Base-by-base conservation (phyloP, 169 alveolate genomes). In the Eimeria zaria region DNA sequence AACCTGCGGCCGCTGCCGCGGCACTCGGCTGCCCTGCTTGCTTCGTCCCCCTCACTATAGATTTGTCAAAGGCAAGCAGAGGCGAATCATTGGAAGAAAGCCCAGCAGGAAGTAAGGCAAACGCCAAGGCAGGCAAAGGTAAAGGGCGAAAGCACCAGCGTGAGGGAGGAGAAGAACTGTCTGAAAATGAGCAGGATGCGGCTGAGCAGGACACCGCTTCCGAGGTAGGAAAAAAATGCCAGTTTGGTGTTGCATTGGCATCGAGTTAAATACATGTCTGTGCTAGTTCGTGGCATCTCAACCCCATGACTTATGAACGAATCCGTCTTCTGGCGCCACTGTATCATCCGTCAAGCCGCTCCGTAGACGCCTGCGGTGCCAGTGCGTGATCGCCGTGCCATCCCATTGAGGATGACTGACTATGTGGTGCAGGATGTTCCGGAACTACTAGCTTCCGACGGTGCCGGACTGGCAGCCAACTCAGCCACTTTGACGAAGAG, bases 1-100 rank as follows among this genome's bases (percentile, higher is more conserved):
- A 60, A 78, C 76, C 16, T 16, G 33, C 93, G 2, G 62, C 71
- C 27, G 46, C 51, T 33, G 89, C 94, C 3, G 67, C 81, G 24
- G 67, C 81, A 30, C 89, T 97, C 39, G 98, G 98, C 39, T 97
- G 98, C 48, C 98, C 98, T 5, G 98, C 96, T 36, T 97, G 98
- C 91, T 97, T 97, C 73, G 95, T 89, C 4, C 97, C 98, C 30
- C 93, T 97, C 62, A 97, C 98, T 27, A 88, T 97, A 33, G 97
- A 97, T 69, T 85, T 97, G 55, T 92, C 90, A 22, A n/a, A 53
- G 80, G 55, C 36, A 96, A n/a, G 36, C 39, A 48, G 92, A 74
- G 41, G 69, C 81, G 84, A 58, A 18, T 46, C 88, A 2, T 39
- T 81, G 60, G 95, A 92, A 55, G 91, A 71, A 44, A 46, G 51